Base-by-base conservation (phyloP, 495 filamentous ascomycete genomes). In the Clavariopsis aquatica region DNA sequence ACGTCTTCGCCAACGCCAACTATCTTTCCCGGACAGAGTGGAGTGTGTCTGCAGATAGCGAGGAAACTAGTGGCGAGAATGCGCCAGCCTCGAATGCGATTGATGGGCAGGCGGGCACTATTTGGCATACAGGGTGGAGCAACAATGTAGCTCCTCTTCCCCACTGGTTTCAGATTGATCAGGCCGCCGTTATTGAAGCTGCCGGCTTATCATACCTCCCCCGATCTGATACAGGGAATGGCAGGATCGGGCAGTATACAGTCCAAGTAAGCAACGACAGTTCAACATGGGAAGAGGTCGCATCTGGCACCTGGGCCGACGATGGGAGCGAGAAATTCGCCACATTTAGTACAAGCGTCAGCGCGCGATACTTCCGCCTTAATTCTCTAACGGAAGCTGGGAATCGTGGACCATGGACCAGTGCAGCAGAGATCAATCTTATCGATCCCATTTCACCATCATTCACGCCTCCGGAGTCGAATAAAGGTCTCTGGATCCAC, bases 251-350 rank as follows among this genome's bases (percentile, higher is more conserved):
- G 28, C 58, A 76, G 24, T 77, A 81, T 59, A 63, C 65, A 20
- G 63, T 82, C 12, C 71, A 69, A 24, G 19, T 75, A 2, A 81
- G 78, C 68, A 62, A 59, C 0, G 77, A 84, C 52, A 69, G 71
- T 12, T 51, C 57, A 1, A 60, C 62, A 12, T 69, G 75, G 74
- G 71, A 34, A 9, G 52, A 58, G 2, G 78, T 80, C 7, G 78
- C 81, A 1, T 75, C 74, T 55, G 82, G 80, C 12, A 79, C 75
- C 7, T 84, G 78, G 73, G 56, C 73, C 10, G 74, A 77, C 13
- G 31, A 65, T 41, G 75, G 75, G 27, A 72, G 72, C 3, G 74
- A 75, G 7, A 71, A 71, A 41, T 78, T 80, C 60, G 70, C 77
- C 15, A 72, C 76, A 17, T 76, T 74, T 36, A 81, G 79, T 49